phyloP scores from a whole-genome alignment of 2,329 filamentous ascomycete genomes.

The Aspergillus fischeri region DNA sequence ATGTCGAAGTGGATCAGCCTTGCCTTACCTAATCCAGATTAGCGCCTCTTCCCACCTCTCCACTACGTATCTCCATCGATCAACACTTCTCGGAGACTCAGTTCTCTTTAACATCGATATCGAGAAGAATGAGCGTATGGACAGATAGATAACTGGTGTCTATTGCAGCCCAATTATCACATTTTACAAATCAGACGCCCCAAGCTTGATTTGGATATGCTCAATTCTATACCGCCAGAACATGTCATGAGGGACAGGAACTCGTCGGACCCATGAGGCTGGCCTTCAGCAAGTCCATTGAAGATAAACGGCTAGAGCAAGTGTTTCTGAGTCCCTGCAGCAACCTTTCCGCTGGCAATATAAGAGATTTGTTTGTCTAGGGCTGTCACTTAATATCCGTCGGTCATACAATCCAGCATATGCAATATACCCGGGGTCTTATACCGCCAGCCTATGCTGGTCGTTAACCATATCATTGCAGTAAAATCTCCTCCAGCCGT shows the following conservation, averaged over 20 bases:
- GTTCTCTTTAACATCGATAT: too few relatives aligned
- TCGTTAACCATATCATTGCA: neutral
- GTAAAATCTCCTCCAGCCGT: neutral
- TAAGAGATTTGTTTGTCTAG: neutral
- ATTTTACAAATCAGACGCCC: neutral
- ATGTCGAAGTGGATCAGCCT: neutral
- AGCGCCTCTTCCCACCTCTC: neutral
- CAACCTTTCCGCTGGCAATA: too few relatives aligned
- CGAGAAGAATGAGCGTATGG: neutral
- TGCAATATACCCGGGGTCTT: neutral
- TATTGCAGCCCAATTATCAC: neutral
- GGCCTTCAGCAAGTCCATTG: neutral
- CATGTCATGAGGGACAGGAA: neutral
- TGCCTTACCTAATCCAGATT: neutral
- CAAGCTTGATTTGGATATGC: neutral
- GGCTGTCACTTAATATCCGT: neutral
- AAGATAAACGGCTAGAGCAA: neutral
- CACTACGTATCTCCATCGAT: too few relatives aligned
- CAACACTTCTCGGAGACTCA: too few relatives aligned
- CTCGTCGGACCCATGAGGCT: neutral
- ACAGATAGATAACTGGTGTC: neutral
- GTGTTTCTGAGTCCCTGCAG: neutral
- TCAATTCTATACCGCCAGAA: neutral
- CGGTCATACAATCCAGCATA: neutral
- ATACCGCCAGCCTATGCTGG: neutral